A percentile compares a stretch with the other conserved stretches of the same genome.
Conservation (phyloP, 2,329 filamentous ascomycete genomes). For the Penicillium sp. region DNA sequence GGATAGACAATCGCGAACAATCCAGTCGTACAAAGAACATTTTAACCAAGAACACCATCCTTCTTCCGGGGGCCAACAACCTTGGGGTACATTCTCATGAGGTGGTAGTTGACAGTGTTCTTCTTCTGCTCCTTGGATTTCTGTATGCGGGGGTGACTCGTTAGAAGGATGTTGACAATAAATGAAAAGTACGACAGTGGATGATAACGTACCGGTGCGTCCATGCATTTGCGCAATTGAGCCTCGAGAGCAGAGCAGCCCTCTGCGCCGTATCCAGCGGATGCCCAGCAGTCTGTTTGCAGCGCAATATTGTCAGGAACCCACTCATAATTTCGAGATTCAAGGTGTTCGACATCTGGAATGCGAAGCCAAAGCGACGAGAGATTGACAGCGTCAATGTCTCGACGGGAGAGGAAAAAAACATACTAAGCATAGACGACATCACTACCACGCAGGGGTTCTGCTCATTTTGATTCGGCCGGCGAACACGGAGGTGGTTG, state of each 20-base stretch:
- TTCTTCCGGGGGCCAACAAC: constrained; percentile 70
- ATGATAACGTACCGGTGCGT: constrained; percentile 62
- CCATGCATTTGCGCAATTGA: constrained; percentile 70
- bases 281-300: constrained; percentile 47
- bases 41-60: constrained; percentile 46
- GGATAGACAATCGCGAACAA: neutral
- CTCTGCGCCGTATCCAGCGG: constrained; percentile 48
- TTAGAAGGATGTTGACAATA: neutral
- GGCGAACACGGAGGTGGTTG: constrained; percentile 59
- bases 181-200: constrained; percentile 1
- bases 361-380: neutral
- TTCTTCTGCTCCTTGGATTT: constrained; percentile 59
- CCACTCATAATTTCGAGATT: neutral
- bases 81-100: constrained; percentile 72
- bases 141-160: constrained; percentile 38
- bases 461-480: constrained; percentile 59
- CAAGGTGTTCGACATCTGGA: neutral
- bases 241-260: constrained; percentile 61
- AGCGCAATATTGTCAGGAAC: constrained; percentile 13
- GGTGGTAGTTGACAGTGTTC: constrained; percentile 88
- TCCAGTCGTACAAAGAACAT: neutral
- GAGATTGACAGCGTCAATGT: neutral
- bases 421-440: constrained; percentile 64
- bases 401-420: neutral
- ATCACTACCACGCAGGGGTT: constrained; percentile 67